Conservation (phyloP, 2,329 filamentous ascomycete species). For the Colletotrichum tropicale region DNA sequence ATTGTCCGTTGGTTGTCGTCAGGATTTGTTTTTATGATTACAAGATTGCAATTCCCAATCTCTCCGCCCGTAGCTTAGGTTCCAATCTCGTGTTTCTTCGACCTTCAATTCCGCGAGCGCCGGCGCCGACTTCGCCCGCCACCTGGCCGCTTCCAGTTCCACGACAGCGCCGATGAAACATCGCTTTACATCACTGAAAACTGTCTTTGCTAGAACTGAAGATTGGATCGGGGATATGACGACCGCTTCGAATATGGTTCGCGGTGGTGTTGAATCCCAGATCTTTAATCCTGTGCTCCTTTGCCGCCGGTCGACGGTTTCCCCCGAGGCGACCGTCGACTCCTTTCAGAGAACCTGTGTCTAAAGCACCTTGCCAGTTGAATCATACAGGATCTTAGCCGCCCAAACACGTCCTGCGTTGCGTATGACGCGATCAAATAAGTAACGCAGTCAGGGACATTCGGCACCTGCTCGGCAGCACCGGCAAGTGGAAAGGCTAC, state of each 20-base stretch:
- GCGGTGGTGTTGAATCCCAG: background rate
- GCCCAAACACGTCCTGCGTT: background rate
- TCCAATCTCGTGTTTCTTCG: background rate
- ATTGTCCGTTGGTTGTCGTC: background rate
- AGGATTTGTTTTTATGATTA: background rate
- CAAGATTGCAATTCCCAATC: background rate
- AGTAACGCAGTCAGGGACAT: background rate
- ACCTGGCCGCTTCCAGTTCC: background rate
- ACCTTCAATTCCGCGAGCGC: background rate
- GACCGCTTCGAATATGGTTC: background rate
- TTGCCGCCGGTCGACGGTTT: accelerated
- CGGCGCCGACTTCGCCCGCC: background rate
- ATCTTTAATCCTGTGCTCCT: background rate
- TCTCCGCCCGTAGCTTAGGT: accelerated
- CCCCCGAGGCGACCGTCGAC: accelerated
- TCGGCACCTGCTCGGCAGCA: background rate
- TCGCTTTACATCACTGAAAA: accelerated
- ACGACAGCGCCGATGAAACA: background rate
- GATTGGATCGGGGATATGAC: background rate
- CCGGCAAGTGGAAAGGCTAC: background rate
- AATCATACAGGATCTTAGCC: accelerated
- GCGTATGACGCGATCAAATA: no score
- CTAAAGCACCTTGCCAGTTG: no score
- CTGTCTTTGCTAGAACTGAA: background rate
- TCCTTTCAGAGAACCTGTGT: no score